Base-by-base conservation (phyloP, 257 asterid genomes). In the Pogostemon cablin region DNA sequence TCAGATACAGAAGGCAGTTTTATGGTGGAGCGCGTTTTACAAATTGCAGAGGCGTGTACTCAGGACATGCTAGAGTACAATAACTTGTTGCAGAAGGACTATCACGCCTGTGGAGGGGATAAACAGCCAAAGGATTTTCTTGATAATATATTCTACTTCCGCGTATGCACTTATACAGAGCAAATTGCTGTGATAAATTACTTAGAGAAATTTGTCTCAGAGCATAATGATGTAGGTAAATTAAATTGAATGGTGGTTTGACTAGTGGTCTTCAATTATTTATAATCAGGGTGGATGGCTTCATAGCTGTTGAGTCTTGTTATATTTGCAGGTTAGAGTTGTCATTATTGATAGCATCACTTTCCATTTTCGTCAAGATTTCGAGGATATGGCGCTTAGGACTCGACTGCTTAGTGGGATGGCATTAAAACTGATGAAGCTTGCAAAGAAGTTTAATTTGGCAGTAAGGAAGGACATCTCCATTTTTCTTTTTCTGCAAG, bases 1-100 rank as follows among this genome's bases (percentile, higher is more conserved):
- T 56, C 80, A 93, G 99, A 93, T 73, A 91, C 99, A 3, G 99
- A 93, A 85, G 99, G 99, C 72, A 91, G 98, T 80, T 93, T 93
- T 72, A 93, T 87, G 98, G 96, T 87, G 68, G 97, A 91, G 67
- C 96, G 99, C 35, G 96, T 78, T 85, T 73, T 77, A 69, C 99
- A 93, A 80, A 89, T 91, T 66, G 97, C 98, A 0, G 89, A 91
- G 84, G 96, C 99, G 35, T 89, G 99, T 79, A 79, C 84, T 52
- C 86, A 84, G 76, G 99, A 91, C 81, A 85, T 93, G 95, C 83
- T 63, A 48, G 92, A 86, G 78, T 93, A 93, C 66, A 79, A 81
- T 68, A 85, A 79, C 74, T 75, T 86, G 74, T 64, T 86, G 71
- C 67, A 74, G 41, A 93, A 86, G 83, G 85, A 82, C 68, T 66